Evolutionary conservation across 192 early-diverging fungal genomes (phyloP).

Genomic region (Funneliformis mosseae): DNA sequence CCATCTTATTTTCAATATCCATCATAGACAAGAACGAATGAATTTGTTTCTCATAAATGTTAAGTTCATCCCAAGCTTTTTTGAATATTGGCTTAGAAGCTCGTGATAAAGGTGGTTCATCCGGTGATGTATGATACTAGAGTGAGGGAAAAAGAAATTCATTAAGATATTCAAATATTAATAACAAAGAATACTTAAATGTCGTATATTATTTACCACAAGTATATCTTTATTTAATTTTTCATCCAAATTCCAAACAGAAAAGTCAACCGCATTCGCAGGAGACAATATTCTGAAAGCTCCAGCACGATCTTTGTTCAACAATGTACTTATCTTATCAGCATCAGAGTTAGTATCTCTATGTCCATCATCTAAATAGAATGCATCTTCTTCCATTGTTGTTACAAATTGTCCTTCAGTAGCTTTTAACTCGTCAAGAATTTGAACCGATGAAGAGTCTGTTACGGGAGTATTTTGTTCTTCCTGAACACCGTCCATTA

Average conservation of each 20-base stretch:
- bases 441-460: background rate
- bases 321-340: conserved; percentile 16
- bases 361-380: conserved; percentile 9
- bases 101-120: conserved; percentile 21
- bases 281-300: conserved; percentile 22
- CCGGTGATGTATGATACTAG: conserved; percentile 23
- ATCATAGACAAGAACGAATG: background rate
- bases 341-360: conserved; percentile 20
- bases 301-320: conserved; percentile 20
- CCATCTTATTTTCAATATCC: background rate
- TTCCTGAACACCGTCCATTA: conserved; percentile 4
- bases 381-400: conserved; percentile 19
- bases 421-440: background rate
- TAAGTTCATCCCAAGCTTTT: conserved; percentile 24
- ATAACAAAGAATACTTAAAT: background rate
- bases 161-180: background rate
- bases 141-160: background rate
- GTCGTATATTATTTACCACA: conserved; percentile 15
- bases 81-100: conserved; percentile 5
- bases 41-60: background rate
- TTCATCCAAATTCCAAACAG: background rate
- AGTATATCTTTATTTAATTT: conserved; percentile 11
- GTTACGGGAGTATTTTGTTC: background rate
- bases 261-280: background rate
- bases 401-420: background rate